Evolutionary conservation across 2,329 filamentous ascomycete genomes (phyloP).

Genomic region (Tolypocladium inflatum): DNA sequence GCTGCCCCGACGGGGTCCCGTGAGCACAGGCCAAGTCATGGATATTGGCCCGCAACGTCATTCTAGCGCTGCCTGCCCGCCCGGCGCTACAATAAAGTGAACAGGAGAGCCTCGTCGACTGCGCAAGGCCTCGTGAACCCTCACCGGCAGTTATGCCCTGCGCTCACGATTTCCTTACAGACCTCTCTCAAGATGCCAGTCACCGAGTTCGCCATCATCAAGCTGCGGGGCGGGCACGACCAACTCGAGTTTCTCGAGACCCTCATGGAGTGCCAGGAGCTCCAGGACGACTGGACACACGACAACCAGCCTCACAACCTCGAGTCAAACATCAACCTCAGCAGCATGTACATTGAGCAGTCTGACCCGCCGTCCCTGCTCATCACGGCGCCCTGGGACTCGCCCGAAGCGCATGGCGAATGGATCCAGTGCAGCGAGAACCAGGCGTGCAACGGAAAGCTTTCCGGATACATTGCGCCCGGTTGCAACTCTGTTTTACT

Average conservation of each 20-base stretch:
- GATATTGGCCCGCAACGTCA: background rate
- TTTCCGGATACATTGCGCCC: conserved; percentile 23
- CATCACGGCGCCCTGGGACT: conserved; percentile 36
- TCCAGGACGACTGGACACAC: conserved; percentile 31
- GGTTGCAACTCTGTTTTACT: conserved; percentile 22
- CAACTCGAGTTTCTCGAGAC: conserved; percentile 21
- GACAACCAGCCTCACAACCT: conserved; percentile 24
- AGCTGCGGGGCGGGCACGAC: conserved; percentile 17
- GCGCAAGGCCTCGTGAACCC: background rate
- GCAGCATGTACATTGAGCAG: conserved; percentile 23
- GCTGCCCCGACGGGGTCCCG: background rate
- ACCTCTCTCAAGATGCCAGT: conserved; percentile 22
- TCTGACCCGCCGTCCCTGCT: conserved; percentile 27
- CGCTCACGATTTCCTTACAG: background rate
- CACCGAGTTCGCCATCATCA: conserved; percentile 29
- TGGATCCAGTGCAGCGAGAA: conserved; percentile 36
- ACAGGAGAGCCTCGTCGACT: background rate
- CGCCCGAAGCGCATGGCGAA: conserved; percentile 26
- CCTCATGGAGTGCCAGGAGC: conserved; percentile 18
- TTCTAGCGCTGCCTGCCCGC: background rate
- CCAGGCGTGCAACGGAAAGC: conserved; percentile 19
- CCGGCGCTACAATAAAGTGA: background rate
- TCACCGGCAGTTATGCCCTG: background rate
- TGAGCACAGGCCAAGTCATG: background rate
- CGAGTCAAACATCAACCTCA: conserved; percentile 20